Percentiles rank a stretch among this genome's conserved stretches.
Conservation (phyloP, 345 rosid species). For the Firmiana major region DNA sequence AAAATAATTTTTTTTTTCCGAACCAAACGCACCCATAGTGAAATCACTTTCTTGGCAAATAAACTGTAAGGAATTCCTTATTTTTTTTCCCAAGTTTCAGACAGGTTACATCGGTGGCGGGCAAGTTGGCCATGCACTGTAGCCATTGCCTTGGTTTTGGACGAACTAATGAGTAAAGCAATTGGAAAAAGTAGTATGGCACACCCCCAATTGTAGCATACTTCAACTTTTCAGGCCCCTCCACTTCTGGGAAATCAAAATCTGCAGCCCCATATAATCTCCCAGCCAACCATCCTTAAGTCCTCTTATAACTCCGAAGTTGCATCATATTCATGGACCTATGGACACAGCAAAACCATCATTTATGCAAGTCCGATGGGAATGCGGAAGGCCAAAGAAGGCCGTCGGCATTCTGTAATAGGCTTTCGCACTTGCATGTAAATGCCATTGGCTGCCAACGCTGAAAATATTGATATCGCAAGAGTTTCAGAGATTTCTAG, state of each 20-base stretch:
- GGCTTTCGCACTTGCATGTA: too few species aligned
- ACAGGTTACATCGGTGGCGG: too few species aligned
- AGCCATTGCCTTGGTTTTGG: not conserved
- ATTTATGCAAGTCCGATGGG: too few species aligned
- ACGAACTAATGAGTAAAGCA: not conserved
- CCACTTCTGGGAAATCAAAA: constrained; percentile 37
- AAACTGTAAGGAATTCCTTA: too few species aligned
- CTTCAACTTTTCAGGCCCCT: too few species aligned
- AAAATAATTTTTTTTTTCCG: too few species aligned
- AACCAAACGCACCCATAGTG: too few species aligned
- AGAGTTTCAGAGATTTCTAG: not conserved
- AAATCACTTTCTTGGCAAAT: too few species aligned
- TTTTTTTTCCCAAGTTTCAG: too few species aligned
- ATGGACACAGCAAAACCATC: not conserved
- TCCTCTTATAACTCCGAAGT: constrained; percentile 46
- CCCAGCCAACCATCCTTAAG: too few species aligned
- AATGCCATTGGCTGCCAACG: not conserved
- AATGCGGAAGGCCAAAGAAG: too few species aligned
- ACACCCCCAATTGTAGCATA: constrained; percentile 37
- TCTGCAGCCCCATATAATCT: constrained; percentile 59
- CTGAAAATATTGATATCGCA: not conserved
- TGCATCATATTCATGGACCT: constrained; percentile 76
- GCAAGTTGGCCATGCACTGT: not conserved
- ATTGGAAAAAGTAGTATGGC: not conserved
- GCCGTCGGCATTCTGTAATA: too few species aligned